Conservation (phyloP, 225 moss, liverwort and hornwort species). For the Pleurozium schreberi region DNA sequence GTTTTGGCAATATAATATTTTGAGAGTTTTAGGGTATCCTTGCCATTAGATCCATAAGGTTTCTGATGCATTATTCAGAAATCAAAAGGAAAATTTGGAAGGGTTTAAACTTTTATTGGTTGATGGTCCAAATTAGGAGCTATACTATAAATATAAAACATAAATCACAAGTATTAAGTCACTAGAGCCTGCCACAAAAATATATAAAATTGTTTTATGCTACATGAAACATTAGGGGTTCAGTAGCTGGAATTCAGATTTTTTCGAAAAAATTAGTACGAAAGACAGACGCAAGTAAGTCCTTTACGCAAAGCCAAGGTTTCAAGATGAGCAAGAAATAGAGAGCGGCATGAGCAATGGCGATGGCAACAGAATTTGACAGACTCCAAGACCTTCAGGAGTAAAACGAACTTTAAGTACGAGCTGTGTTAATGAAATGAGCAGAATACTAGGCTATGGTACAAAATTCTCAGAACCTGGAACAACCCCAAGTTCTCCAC, state of each 20-base stretch:
- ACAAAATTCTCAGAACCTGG: constrained; percentile 13
- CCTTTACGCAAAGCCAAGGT: neutral
- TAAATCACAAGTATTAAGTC: neutral
- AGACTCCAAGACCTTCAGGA: neutral
- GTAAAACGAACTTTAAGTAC: neutral
- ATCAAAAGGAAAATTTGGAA: neutral
- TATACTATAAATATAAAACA: neutral
- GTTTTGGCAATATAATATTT: neutral
- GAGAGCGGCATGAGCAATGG: neutral
- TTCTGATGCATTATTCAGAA: neutral
- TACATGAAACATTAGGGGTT: neutral
- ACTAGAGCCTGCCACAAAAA: neutral
- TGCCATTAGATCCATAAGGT: neutral
- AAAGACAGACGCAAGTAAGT: neutral
- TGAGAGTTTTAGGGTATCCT: neutral
- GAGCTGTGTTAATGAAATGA: neutral
- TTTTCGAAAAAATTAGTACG: neutral
- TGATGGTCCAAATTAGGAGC: neutral
- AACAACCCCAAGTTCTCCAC: neutral
- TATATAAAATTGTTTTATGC: neutral
- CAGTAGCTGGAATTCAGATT: neutral
- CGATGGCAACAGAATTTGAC: neutral
- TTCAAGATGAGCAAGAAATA: neutral
- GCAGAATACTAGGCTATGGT: neutral
- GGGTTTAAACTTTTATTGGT: neutral